phyloP scores from a whole-genome alignment of 2,329 filamentous ascomycete genomes.

The Chaetomium olivaceum region DNA sequence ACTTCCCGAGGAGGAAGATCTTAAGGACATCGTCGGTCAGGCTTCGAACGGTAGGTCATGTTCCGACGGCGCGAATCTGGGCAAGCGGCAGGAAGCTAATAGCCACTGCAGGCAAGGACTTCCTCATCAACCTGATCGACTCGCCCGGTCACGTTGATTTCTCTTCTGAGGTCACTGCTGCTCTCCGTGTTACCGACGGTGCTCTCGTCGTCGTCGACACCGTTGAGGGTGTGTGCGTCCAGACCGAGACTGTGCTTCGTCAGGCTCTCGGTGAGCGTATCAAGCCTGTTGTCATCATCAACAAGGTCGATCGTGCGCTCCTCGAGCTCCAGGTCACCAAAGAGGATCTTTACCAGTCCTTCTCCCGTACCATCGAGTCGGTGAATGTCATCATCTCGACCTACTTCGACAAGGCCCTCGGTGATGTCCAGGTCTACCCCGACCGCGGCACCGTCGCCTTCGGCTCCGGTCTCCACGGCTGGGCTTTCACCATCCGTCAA shows the following conservation, averaged over 20 bases:
- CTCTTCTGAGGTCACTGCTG: conserved; percentile 98
- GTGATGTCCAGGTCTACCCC: conserved; percentile 98
- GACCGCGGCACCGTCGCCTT: conserved; percentile 98
- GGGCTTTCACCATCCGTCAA: conserved; percentile 98
- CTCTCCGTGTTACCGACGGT: conserved; percentile 99
- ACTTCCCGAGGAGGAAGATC: conserved; percentile 76
- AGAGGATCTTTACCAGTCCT: conserved; percentile 99
- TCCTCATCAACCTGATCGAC: conserved; percentile 99
- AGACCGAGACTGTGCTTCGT: conserved; percentile 99
- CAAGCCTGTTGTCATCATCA: conserved; percentile 99
- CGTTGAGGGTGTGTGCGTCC: conserved; percentile 99
- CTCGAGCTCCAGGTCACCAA: conserved; percentile 98
- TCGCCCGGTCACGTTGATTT: conserved; percentile 99
- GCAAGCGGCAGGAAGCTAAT: conserved; percentile 15
- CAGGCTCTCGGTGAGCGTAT: conserved; percentile 99
- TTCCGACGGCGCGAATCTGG: background rate
- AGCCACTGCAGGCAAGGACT: conserved; percentile 67
- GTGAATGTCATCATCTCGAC: conserved; percentile 99
- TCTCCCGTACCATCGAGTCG: conserved; percentile 98
- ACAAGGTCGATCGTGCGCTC: conserved; percentile 99
- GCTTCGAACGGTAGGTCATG: conserved; percentile 65
- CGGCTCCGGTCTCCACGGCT: conserved; percentile 99
- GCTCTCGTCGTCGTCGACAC: conserved; percentile 99
- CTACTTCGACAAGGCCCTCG: conserved; percentile 94
- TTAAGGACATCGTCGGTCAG: conserved; percentile 91